A percentile compares a stretch with the other conserved stretches of the same genome.
Conservation (phyloP, 2,329 filamentous ascomycete genomes). For the Colletotrichum orchidophilum region DNA sequence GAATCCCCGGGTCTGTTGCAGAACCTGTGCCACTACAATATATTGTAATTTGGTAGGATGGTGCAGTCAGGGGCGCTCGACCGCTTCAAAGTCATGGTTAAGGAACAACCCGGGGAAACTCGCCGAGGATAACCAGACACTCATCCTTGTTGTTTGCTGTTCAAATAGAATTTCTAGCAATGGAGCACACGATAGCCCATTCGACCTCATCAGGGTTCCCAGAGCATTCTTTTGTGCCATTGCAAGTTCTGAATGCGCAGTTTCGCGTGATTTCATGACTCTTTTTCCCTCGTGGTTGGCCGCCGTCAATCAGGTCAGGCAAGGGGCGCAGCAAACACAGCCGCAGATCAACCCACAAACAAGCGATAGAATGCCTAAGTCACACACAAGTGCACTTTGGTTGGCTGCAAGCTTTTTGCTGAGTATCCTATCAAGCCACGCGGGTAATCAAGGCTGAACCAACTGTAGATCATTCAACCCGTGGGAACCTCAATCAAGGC, state of each 20-base stretch:
- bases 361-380: neutral
- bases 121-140: neutral
- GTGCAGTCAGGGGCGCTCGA: neutral
- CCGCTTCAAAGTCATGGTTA: neutral
- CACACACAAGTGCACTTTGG: neutral
- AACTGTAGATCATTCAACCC: neutral
- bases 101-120: neutral
- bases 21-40: neutral
- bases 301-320: neutral
- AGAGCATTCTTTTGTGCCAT: rapidly evolving
- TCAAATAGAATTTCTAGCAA: constrained; percentile 12
- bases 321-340: neutral
- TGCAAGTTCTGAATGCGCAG: neutral
- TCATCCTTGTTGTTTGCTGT: neutral
- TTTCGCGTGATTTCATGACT: neutral
- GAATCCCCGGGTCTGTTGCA: neutral
- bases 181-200: neutral
- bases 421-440: neutral
- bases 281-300: neutral
- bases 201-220: neutral
- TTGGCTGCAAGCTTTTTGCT: neutral
- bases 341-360: neutral
- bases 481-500: neutral
- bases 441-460: neutral
- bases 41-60: neutral